These are phyloP conservation scores for Eurotiales sp. DNA, from an alignment of 2,329 filamentous ascomycete genomes.

Conservation along the genomic window DNA sequence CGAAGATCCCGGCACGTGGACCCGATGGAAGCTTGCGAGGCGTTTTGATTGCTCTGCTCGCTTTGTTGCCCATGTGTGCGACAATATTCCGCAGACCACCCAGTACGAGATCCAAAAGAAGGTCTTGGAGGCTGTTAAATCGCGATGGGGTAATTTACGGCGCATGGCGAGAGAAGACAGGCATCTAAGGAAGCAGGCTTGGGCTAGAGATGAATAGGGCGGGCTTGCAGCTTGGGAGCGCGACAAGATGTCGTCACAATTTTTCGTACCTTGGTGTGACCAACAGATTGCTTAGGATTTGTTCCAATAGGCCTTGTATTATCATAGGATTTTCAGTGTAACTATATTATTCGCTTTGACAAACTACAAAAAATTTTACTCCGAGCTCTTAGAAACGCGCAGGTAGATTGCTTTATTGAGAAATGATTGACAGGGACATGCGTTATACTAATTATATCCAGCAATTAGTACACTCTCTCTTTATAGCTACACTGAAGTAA, in stretches of 20 bases:
- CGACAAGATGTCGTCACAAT: neutral
- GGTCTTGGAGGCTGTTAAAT: constrained; percentile 52
- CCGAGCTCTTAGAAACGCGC: neutral
- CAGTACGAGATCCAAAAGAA: constrained; percentile 47
- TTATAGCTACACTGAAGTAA: too few relatives aligned
- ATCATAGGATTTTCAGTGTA: constrained; percentile 11
- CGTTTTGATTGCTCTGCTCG: constrained; percentile 61
- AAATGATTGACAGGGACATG: too few relatives aligned
- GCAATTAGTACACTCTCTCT: too few relatives aligned
- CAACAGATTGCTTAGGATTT: neutral
- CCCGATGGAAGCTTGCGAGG: constrained; percentile 55
- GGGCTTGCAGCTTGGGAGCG: too few relatives aligned
- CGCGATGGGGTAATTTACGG: constrained; percentile 58
- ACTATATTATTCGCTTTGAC: constrained; percentile 10
- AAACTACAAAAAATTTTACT: constrained; percentile 2
- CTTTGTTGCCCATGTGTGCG: constrained; percentile 59
- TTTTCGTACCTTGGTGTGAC: neutral
- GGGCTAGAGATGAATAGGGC: constrained; percentile 59
- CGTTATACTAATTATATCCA: too few relatives aligned
- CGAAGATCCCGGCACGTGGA: constrained; percentile 58
- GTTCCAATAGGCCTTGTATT: constrained; percentile 7
- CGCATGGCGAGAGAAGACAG: constrained; percentile 60
- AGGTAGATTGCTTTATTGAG: too few relatives aligned
- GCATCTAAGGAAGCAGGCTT: constrained; percentile 55
- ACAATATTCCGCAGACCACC: constrained; percentile 49